phyloP scores from a whole-genome alignment of 1,139 yeast genomes.

The Torulaspora pretoriensis region DNA sequence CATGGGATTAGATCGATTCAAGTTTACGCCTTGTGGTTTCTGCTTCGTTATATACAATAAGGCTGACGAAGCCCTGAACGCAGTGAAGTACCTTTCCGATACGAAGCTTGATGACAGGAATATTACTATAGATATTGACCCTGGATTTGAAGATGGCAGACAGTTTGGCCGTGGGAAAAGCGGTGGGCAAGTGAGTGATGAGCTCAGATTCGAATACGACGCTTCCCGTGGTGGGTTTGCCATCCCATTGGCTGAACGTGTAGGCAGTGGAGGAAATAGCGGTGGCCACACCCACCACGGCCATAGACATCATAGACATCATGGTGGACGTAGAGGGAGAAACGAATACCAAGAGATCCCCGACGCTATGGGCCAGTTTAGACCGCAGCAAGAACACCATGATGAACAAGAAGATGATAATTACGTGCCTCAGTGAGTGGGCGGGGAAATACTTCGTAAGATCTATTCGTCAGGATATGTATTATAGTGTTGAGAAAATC shows the following conservation, averaged over 20 bases:
- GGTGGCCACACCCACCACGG: conserved; percentile 1
- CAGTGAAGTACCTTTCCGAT: conserved; percentile 74
- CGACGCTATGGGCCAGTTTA: conserved; percentile 18
- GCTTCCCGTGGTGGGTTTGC: conserved; percentile 53
- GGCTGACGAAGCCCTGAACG: conserved; percentile 68
- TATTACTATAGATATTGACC: conserved; percentile 83
- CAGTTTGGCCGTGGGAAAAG: conserved; percentile 88
- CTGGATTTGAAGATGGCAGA: conserved; percentile 91
- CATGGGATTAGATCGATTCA: conserved; percentile 90
- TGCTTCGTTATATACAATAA: conserved; percentile 77
- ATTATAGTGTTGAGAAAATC: conserved; percentile 29
- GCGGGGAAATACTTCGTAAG: conserved; percentile 1
- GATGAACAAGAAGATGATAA: conserved; percentile 22
- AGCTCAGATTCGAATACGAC: conserved; percentile 51
- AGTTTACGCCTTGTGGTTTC: conserved; percentile 92
- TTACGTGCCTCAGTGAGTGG: conserved; percentile 20
- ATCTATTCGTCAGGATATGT: conserved; percentile 6
- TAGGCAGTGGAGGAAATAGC: conserved; percentile 18
- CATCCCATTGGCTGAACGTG: conserved; percentile 33
- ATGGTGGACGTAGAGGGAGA: conserved; percentile 10
- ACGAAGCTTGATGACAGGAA: conserved; percentile 78
- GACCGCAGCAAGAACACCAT: conserved; percentile 4
- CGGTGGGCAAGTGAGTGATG: conserved; percentile 80
- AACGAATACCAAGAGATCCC: conserved; percentile 17
- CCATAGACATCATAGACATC: conserved; percentile 10